Percentiles rank a stretch among this genome's conserved stretches.
phyloP scores from a whole-genome alignment of 2,329 filamentous ascomycete genomes.

The Cladophialophora chaetospira region DNA sequence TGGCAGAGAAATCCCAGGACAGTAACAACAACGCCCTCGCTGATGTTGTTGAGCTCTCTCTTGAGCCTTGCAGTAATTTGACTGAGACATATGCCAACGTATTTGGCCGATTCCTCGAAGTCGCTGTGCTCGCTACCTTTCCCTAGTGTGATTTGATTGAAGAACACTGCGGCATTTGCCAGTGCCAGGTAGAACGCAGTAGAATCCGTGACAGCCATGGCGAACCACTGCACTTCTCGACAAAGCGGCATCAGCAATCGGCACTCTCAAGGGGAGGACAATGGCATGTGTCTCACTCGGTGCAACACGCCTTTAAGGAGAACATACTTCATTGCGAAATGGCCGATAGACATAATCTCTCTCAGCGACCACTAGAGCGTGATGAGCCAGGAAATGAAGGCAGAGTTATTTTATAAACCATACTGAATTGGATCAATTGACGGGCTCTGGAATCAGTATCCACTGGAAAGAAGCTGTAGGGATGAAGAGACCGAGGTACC shows the following conservation, averaged over 20 bases:
- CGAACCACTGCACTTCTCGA: too few relatives aligned
- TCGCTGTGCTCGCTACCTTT: constrained; percentile 29
- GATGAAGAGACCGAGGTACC: constrained; percentile 8
- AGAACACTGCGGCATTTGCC: constrained; percentile 36
- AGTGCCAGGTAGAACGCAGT: constrained; percentile 34
- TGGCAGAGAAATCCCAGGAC: constrained; percentile 35
- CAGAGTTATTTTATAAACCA: not conserved
- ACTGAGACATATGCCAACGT: constrained; percentile 31
- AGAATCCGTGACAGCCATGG: constrained; percentile 32
- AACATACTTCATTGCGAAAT: constrained; percentile 35
- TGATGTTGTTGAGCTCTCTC: constrained; percentile 22
- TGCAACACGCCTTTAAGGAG: too few relatives aligned
- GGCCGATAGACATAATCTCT: constrained; percentile 34
- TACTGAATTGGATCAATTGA: constrained; percentile 22
- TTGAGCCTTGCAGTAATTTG: constrained; percentile 30
- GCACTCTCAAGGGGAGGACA: too few relatives aligned
- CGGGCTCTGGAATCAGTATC: constrained; percentile 12
- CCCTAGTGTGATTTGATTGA: constrained; percentile 29
- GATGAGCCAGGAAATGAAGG: not conserved
- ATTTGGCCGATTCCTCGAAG: constrained; percentile 31
- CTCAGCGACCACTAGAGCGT: constrained; percentile 11
- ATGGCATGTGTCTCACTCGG: too few relatives aligned
- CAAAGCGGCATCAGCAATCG: too few relatives aligned
- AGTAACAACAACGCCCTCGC: constrained; percentile 30
- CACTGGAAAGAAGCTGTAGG: constrained; percentile 11